Percentiles rank a stretch among this genome's conserved stretches.
phyloP scores from a whole-genome alignment of 2,329 filamentous ascomycete species.

The Penicillium sp. region DNA sequence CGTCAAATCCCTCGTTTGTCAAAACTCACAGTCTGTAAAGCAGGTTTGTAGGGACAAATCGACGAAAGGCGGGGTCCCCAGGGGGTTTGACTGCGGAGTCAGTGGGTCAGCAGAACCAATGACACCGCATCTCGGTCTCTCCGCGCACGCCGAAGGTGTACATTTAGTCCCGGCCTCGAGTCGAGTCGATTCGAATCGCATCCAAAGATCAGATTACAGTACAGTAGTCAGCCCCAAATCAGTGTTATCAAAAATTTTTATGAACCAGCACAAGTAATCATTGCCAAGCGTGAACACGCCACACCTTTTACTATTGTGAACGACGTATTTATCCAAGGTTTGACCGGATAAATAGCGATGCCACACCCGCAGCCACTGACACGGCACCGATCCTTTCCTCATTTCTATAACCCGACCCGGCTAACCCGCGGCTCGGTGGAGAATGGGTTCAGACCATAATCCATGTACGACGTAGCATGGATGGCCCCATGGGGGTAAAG shows the following conservation, averaged over 20 bases:
- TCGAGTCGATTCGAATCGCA: too few relatives aligned
- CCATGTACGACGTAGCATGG: not conserved
- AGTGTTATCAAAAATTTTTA: too few relatives aligned
- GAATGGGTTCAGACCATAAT: not conserved
- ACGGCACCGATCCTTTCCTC: not conserved
- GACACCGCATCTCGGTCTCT: not conserved
- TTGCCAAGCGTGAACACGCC: too few relatives aligned
- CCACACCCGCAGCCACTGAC: not conserved
- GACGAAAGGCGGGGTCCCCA: not conserved
- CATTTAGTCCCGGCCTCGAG: too few relatives aligned
- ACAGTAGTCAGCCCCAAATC: too few relatives aligned
- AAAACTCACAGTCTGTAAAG: not conserved
- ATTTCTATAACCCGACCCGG: not conserved
- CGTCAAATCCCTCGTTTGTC: too few relatives aligned
- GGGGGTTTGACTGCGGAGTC: not conserved
- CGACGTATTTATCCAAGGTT: constrained; percentile 6
- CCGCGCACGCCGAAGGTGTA: too few relatives aligned
- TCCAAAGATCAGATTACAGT: too few relatives aligned
- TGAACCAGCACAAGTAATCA: too few relatives aligned
- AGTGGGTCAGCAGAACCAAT: not conserved
- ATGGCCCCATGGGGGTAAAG: not conserved
- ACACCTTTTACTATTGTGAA: too few relatives aligned
- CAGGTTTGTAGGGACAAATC: not conserved
- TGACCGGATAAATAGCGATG: constrained; percentile 1
- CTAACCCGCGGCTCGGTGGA: not conserved